Conservation (phyloP, 176 grass and related monocot species). For the Carex parvula region DNA sequence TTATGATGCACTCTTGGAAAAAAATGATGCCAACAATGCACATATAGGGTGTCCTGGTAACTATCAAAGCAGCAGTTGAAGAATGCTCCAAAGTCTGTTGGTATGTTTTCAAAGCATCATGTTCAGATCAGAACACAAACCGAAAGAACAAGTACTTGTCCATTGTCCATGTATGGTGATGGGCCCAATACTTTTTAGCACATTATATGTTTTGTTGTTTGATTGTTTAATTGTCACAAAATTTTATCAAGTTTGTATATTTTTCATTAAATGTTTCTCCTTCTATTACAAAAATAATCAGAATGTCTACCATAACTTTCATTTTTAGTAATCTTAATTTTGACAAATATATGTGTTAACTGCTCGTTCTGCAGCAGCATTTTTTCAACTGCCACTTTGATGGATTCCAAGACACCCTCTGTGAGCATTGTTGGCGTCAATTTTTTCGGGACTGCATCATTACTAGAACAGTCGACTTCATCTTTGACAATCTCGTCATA, state of each 20-base stretch:
- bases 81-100: not conserved
- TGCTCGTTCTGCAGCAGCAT: constrained; percentile 22
- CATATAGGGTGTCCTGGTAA: constrained; percentile 18
- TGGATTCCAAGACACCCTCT: constrained; percentile 21
- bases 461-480: constrained; percentile 18
- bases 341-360: not conserved
- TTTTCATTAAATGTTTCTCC: not conserved
- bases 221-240: no score
- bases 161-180: constrained; percentile 90
- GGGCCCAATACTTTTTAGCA: constrained; percentile 20
- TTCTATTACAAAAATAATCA: no score
- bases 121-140: constrained; percentile 22
- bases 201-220: no score
- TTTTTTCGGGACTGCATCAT: not conserved
- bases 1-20: not conserved
- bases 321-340: no score
- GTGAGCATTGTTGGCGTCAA: constrained; percentile 38
- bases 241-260: no score
- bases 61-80: not conserved
- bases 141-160: constrained; percentile 48
- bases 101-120: no score
- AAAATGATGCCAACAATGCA: not conserved
- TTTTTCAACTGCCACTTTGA: constrained; percentile 1
- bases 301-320: not conserved
- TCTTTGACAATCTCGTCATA: constrained; percentile 61